A percentile compares a stretch with the other conserved stretches of the same genome.
These are phyloP conservation scores for Monosporozyma siamensis DNA, from an alignment of 805 yeast species.

Conservation along the genomic window DNA sequence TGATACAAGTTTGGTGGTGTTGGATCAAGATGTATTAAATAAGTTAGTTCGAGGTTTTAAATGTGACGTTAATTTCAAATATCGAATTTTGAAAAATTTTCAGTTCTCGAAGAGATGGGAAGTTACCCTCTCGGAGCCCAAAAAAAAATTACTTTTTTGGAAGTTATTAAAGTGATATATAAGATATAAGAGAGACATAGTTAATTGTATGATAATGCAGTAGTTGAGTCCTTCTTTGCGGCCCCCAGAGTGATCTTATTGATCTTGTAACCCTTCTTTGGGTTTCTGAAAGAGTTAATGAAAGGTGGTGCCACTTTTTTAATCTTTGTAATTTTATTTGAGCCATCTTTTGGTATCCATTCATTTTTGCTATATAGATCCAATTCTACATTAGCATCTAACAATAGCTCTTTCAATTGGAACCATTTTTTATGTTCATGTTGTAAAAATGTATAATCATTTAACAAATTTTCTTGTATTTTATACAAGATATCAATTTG, in stretches of 20 bases:
- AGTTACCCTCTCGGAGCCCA: too few species aligned
- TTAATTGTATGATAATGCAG: not conserved
- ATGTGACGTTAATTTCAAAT: too few species aligned
- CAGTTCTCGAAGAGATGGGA: not conserved
- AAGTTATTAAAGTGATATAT: too few species aligned
- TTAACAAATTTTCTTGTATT: constrained; percentile 14
- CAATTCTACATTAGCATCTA: constrained; percentile 28
- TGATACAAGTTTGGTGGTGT: too few species aligned
- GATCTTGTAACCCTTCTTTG: not conserved
- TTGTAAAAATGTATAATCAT: constrained; percentile 14
- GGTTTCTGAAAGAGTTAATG: not conserved
- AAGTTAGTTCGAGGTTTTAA: too few species aligned
- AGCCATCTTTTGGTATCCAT: not conserved
- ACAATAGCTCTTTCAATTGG: constrained; percentile 22
- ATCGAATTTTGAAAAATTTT: not conserved
- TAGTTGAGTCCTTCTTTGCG: not conserved
- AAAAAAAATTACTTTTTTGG: too few species aligned
- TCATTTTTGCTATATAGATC: constrained; percentile 25
- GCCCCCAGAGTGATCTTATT: constrained; percentile 1
- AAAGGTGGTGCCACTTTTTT: not conserved
- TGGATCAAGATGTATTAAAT: too few species aligned
- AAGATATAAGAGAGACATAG: too few species aligned
- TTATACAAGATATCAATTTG: constrained; percentile 16
- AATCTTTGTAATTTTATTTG: not conserved
- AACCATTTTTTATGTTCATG: constrained; percentile 27